A percentile compares a stretch with the other conserved stretches of the same genome.
Conservation (phyloP, 805 yeast species). For the Wickerhamiella cacticola region DNA sequence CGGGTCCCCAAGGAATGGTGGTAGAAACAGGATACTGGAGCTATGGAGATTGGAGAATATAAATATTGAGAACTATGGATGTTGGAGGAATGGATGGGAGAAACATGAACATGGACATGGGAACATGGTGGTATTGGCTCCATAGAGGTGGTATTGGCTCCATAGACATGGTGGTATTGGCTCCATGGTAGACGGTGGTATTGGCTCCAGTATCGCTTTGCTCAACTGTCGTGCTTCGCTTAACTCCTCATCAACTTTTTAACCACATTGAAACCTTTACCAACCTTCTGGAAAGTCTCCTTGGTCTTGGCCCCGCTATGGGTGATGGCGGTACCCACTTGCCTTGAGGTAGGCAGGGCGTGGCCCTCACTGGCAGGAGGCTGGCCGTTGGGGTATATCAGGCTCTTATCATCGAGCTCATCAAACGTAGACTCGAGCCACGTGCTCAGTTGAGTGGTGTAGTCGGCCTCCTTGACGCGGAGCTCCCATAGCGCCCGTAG, state of each 20-base stretch:
- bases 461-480: conserved; percentile 26
- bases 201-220: too few species aligned
- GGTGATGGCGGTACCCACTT: conserved; percentile 21
- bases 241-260: conserved; percentile 19
- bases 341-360: conserved; percentile 22
- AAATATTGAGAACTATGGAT: too few species aligned
- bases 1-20: too few species aligned
- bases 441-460: conserved; percentile 26
- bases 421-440: conserved; percentile 25
- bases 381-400: conserved; percentile 23
- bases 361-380: conserved; percentile 24
- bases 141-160: too few species aligned
- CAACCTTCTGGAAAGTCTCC: conserved; percentile 24
- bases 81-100: too few species aligned
- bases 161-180: too few species aligned
- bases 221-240: not conserved
- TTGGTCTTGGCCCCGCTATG: conserved; percentile 21
- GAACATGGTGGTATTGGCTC: too few species aligned
- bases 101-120: too few species aligned
- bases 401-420: conserved; percentile 11
- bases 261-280: conserved; percentile 28
- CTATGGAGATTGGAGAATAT: too few species aligned
- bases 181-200: too few species aligned
- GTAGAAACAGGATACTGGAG: too few species aligned
- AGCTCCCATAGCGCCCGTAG: conserved; percentile 24